These are phyloP conservation scores for Mycosarcoma mackinlayi DNA, from an alignment of 1,284 basidiomycete species.

Conservation along the genomic window DNA sequence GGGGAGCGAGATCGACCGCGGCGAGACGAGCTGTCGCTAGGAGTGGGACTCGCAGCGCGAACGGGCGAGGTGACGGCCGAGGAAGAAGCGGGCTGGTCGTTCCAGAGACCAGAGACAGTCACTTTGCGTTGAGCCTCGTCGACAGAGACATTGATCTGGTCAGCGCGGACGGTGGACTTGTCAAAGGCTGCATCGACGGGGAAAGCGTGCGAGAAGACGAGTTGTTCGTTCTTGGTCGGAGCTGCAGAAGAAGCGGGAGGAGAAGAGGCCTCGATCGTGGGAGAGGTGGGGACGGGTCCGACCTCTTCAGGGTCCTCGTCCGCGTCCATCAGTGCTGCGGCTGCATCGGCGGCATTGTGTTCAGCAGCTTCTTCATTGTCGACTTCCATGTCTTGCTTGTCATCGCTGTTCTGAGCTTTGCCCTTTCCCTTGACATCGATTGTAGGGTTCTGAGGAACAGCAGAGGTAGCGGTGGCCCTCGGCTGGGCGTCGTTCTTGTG, in stretches of 20 bases:
- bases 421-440: slow-evolving; percentile 40
- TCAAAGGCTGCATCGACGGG: slow-evolving; percentile 16
- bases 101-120: slow-evolving; percentile 51
- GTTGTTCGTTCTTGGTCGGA: slow-evolving; percentile 26
- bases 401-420: slow-evolving; percentile 31
- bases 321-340: slow-evolving; percentile 19
- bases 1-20: slow-evolving; percentile 46
- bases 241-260: slow-evolving; percentile 4
- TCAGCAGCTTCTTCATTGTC: slow-evolving; percentile 13
- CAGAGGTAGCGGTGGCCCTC: not conserved
- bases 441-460: slow-evolving; percentile 11
- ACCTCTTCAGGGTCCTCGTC: slow-evolving; percentile 48
- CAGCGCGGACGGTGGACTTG: slow-evolving; percentile 33
- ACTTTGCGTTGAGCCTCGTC: slow-evolving; percentile 43
- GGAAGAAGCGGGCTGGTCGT: slow-evolving; percentile 15
- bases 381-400: slow-evolving; percentile 26
- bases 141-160: slow-evolving; percentile 44
- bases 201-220: slow-evolving; percentile 44
- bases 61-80: slow-evolving; percentile 6
- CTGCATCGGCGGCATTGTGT: slow-evolving; percentile 13
- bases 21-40: slow-evolving; percentile 34
- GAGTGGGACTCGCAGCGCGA: slow-evolving; percentile 36
- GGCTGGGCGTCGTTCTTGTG: slow-evolving; percentile 28
- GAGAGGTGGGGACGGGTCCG: slow-evolving; percentile 29
- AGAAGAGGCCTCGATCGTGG: slow-evolving; percentile 5